Base-by-base conservation (phyloP, 352 stramenopile species). In the Phytopythium aichiense region DNA sequence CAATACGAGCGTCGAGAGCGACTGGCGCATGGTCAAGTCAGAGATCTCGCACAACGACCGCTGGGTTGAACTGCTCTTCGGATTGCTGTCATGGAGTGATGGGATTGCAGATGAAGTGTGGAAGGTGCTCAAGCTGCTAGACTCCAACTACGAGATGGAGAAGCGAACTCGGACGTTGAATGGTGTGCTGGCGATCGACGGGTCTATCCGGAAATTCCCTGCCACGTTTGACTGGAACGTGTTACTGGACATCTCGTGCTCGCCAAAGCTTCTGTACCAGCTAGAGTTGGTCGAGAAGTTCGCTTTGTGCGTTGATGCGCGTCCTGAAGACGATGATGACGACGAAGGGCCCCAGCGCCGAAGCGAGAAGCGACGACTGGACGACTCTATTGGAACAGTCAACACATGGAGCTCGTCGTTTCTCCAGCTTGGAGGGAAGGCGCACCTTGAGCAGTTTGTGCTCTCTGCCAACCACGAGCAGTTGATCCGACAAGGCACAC, bases 121-220 rank as follows among this genome's bases (percentile, higher is more conserved):
- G 79, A 90, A 90, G 58, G 67, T 93, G 22, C 51, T 95, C 16
- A 93, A 89, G 52, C 64, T 92, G 33, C 63, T 95, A 15, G 72
- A 75, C 33, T 78, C 77, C 22, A 76, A 92, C 63, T 65, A 74
- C 9, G 43, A 66, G 25, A 89, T 92, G 76, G 84, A 91, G 64
- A 91, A 89, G 60, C 77, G 72, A 13, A 88, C 76, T 50, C 82
- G 82, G 23, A 88, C 79, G 20, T 63, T 95, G 20, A 88, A 91
- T 49, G 67, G 71, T 40, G 59, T 76, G 37, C 65, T 93, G 28
- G 78, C 71, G 16, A 90, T 92, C 33, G 84, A 93, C 66, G 83
- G 86, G 9, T 85, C 80, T 1, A 85, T 91, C 48, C 74, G 69
- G 37, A 76, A 73, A 31, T 61, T 66, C 1, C 46, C 72, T 4